Base-by-base conservation (phyloP, 1,139 yeast species). In the Yamadazyma dushanensis region DNA sequence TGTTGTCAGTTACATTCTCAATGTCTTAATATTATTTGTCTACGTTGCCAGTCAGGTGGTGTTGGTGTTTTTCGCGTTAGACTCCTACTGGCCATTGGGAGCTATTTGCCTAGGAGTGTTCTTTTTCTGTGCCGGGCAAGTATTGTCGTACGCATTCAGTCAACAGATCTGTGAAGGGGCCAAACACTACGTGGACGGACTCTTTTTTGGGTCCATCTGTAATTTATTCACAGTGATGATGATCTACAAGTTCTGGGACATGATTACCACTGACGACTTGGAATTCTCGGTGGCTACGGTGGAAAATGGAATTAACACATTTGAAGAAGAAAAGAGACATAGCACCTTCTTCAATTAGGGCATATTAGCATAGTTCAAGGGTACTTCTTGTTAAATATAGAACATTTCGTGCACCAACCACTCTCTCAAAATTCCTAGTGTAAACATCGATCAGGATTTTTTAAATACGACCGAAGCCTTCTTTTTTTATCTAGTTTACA, bases 161-260 rank as follows among this genome's bases (percentile, higher is more conserved):
- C 54, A 66, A 31, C 53, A 58, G 15, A 79, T 92, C 27, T 92
- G 98, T 59, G 63, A 66, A 30, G 75, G 80, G 15, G 79, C 85
- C 30, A 77, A 81, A 31, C 98, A 92, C 59, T 92, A 90, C 56
- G 71, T 89, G 18, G 98, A 92, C 53, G 97, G 97, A 1, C 61
- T 88, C 22, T 84, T 90, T 57, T 86, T 90, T 53, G 95, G 90
- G 16, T 75, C 94, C 22, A 53, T 87, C 30, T 79, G 95, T 54
- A 87, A 86, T 56, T 58, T 88, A 34, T 85, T 88, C 52, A 75
- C 95, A 6, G 67, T 84, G 38, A 89, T 92, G 96, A 90, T 92
- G 97, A 70, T 90, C 38, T 90, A 89, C 68, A 90, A 92, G 62
- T 87, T 81, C 50, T 92, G 97, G 97, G 97, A 90, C 53, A 86